Evolutionary conservation across 257 asterid species (phyloP).

Genomic region (Rubia yunnanensis): DNA sequence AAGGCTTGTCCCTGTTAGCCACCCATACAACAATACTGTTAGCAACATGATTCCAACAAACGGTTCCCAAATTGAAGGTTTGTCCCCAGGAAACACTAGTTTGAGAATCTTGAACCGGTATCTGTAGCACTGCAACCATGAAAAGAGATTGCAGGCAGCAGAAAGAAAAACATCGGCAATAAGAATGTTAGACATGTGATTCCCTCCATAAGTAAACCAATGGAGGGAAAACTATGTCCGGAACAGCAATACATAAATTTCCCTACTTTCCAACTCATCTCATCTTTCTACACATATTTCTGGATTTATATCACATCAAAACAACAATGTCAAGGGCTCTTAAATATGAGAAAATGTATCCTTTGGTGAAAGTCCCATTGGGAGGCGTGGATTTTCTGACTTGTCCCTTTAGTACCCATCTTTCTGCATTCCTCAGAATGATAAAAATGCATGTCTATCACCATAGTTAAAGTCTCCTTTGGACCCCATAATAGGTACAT

Average conservation of each 20-base stretch:
- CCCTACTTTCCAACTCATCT: background rate
- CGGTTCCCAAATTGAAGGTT: conserved; percentile 17
- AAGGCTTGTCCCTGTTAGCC: no score
- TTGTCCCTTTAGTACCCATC: no score
- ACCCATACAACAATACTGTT: no score
- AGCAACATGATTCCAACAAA: no score
- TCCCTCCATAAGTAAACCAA: background rate
- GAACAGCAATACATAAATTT: background rate
- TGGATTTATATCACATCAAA: background rate
- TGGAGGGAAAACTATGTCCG: background rate
- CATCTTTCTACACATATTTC: background rate
- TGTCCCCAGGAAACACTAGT: conserved; percentile 8
- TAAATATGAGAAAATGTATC: no score
- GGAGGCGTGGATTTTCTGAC: no score
- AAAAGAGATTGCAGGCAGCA: background rate
- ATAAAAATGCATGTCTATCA: no score
- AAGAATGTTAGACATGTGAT: background rate
- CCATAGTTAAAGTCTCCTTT: background rate
- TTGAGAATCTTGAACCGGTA: background rate
- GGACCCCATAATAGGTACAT: background rate
- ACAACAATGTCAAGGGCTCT: no score
- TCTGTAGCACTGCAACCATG: background rate
- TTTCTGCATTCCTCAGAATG: no score
- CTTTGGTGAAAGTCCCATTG: background rate
- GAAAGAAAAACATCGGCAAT: background rate